Base-by-base conservation (phyloP, 176 grass and related monocot genomes). In the Oryza brachyantha region DNA sequence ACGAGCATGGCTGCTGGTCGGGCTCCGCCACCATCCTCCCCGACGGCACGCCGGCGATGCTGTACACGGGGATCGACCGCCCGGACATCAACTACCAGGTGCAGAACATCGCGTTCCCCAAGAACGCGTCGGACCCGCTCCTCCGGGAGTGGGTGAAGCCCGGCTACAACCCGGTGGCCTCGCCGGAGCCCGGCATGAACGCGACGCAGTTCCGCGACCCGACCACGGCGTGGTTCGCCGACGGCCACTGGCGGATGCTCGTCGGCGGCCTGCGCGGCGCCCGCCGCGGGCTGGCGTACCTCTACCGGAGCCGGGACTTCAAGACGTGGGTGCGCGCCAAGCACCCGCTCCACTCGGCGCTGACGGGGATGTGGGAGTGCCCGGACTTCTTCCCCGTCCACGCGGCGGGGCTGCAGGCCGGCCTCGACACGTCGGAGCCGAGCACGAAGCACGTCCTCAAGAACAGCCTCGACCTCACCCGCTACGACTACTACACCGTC, bases 281-380 rank as follows among this genome's bases (percentile, higher is more conserved):
- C 31, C 36, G 8, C 22, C 45, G 38, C 0, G 89, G 92, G 0
- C 0, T 79, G 36, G 83, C 82, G 5, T 36, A 82, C 3, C 61
- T 91, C 32, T 94, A 91, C 75, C 70, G 83, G 28, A 94, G 86
- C 43, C 26, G 28, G 10, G 85, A 92, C 43, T 92, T 92, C 39
- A 63, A 76, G 58, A 41, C 36, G 6, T 92, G 90, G 90, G 61
- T 83, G 8, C 70, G 74, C 34, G 74, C 78, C n/a, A 82, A 85
- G 62, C 74, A 83, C 73, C 62, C 90, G 5, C 63, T 92, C 59
- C 82, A 88, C 62, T 79, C 86, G n/a, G 48, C 61, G 9, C 55
- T 6, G 14, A 82, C 79, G 1, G 86, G 90, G 13, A 88, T 86
- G 90, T 92, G 76, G 90, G 90, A 92, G 67, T 92, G 90, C 31